Evolutionary conservation across 2,329 filamentous ascomycete genomes (phyloP).

Genomic region (Beauveria caledonica): DNA sequence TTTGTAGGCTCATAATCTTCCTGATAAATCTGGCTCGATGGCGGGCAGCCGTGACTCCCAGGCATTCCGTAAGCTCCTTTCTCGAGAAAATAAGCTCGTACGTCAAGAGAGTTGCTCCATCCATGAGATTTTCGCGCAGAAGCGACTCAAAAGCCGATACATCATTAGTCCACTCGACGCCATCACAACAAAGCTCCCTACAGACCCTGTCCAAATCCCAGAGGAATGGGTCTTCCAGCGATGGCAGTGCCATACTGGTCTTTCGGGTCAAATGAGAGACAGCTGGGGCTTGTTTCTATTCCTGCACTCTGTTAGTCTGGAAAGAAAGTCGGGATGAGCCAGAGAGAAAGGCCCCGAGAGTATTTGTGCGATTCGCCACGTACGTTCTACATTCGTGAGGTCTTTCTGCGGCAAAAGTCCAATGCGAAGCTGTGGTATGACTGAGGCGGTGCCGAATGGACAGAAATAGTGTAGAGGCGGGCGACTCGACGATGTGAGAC

Average conservation of each 20-base stretch:
- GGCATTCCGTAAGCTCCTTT: constrained; percentile 40
- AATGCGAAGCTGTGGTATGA: neutral
- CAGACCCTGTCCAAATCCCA: constrained; percentile 66
- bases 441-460: neutral
- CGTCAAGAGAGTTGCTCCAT: constrained; percentile 56
- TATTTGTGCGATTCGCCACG: neutral
- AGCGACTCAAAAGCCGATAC: constrained; percentile 40
- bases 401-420: neutral
- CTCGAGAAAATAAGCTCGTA: constrained; percentile 42
- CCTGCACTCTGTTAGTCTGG: neutral
- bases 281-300: neutral
- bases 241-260: constrained; percentile 17
- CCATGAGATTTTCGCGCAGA: constrained; percentile 55
- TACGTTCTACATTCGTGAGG: neutral
- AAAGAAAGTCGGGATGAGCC: neutral
- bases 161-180: constrained; percentile 43
- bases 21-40: constrained; percentile 50
- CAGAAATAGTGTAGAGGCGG: neutral
- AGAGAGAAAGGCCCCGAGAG: neutral
- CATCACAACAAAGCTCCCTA: constrained; percentile 51
- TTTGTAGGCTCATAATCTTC: constrained; percentile 49
- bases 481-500: neutral
- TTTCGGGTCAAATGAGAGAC: neutral
- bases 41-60: constrained; percentile 49
- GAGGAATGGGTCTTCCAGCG: constrained; percentile 56